These are phyloP conservation scores for Gaertneriomyces semiglobifer DNA, from an alignment of 192 early-diverging fungal genomes.

Conservation along the genomic window DNA sequence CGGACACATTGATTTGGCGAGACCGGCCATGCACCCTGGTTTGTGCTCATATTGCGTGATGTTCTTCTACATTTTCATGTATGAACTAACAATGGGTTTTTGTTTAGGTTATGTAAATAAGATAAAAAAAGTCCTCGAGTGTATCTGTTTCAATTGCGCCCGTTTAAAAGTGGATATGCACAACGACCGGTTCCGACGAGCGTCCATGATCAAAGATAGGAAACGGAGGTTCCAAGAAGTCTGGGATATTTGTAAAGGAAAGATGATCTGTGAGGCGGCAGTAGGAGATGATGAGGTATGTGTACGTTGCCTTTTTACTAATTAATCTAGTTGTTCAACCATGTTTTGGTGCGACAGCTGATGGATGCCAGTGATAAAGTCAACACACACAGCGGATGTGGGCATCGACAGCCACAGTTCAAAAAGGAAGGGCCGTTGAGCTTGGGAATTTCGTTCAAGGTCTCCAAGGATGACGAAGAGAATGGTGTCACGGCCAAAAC, in stretches of 20 bases:
- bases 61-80: too few species aligned
- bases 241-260: constrained; percentile 82
- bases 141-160: constrained; percentile 90
- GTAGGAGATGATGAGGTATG: constrained; percentile 53
- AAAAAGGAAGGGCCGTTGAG: constrained; percentile 49
- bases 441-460: constrained; percentile 14
- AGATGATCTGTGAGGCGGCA: constrained; percentile 76
- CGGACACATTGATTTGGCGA: constrained; percentile 93
- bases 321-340: not conserved
- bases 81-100: constrained; percentile 7
- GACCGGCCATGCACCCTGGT: constrained; percentile 92
- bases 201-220: constrained; percentile 33
- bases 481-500: constrained; percentile 34
- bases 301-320: not conserved
- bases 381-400: constrained; percentile 77
- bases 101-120: constrained; percentile 80
- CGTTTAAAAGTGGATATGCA: constrained; percentile 71
- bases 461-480: constrained; percentile 39
- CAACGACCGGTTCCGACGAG: constrained; percentile 46
- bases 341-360: too few species aligned
- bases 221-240: constrained; percentile 70
- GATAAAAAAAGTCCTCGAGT: constrained; percentile 96
- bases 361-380: not conserved
- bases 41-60: constrained; percentile 5
- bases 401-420: constrained; percentile 74